Evolutionary conservation across 1,284 basidiomycete species (phyloP).

Genomic region (Ustilago trichophora): DNA sequence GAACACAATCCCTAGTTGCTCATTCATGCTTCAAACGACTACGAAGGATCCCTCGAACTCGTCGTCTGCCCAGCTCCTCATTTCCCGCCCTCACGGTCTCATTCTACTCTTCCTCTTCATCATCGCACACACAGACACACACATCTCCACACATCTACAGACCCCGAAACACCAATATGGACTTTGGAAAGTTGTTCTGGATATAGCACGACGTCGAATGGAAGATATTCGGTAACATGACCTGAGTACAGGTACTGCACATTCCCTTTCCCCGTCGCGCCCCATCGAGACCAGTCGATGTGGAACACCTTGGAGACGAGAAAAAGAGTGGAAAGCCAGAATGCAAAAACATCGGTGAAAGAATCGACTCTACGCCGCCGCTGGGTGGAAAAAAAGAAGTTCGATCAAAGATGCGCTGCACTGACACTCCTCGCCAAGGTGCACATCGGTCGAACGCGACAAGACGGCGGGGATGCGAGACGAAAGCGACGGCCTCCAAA

Average conservation of each 20-base stretch:
- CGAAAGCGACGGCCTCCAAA: slow-evolving; percentile 46
- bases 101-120: no score
- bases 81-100: no score
- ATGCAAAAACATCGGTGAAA: no score
- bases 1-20: no score
- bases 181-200: slow-evolving; percentile 39
- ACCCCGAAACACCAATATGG: no score
- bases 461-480: slow-evolving; percentile 23
- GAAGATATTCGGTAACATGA: slow-evolving; percentile 33
- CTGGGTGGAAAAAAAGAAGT: not conserved
- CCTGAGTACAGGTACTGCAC: slow-evolving; percentile 40
- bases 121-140: not conserved
- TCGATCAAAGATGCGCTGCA: slow-evolving; percentile 10
- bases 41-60: no score
- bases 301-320: slow-evolving; percentile 1
- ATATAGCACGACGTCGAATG: slow-evolving; percentile 52
- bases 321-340: not conserved
- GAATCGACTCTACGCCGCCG: not conserved
- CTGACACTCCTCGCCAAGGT: slow-evolving; percentile 6
- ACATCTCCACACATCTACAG: no score
- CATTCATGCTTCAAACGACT: no score
- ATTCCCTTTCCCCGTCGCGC: slow-evolving; percentile 20
- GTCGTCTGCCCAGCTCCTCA: no score
- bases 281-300: slow-evolving; percentile 25
- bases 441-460: slow-evolving; percentile 19